Base-by-base conservation (phyloP, 257 asterid genomes). In the Coffea canephora region DNA sequence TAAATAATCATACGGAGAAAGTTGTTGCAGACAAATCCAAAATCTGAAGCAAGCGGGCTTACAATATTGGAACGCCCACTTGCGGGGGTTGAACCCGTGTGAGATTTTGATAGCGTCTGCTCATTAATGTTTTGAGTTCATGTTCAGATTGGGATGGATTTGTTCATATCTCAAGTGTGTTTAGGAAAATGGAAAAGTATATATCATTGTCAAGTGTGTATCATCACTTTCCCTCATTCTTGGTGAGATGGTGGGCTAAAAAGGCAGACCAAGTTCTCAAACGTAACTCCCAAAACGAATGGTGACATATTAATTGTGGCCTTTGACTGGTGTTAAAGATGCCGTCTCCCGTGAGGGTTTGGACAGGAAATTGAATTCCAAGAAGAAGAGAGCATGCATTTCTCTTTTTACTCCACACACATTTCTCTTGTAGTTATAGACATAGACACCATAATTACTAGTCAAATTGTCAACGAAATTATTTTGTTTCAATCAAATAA, bases 231-330 rank as follows among this genome's bases (percentile, higher is more conserved):
- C 57, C 70, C 69, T 1, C 43, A 5, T 75, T 4, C 52, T 59
- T 23, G 78, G 78, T 41, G 70, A 23, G 70, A 21, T 59, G 78
- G 69, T 75, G 65, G 70, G 78, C 70, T 59, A 39, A 23, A 14
- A 39, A 39, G 3, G 59, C 4, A 7, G 66, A 71, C 82, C 66
- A 61, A 16, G 45, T 61, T 59, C 65, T 23, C 23, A 70, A 25
- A 43, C 64, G 50, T 59, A 59, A 74, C 39, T 31, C 59, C 77
- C 73, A 45, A 59, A 77, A 6, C 27, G 68, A 23, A 23, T 31
- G 52, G 66, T 50, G 49, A 13, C 74, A 67, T 11, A 65, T 25
- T 25, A n/a, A 25, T 77, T 48, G 61, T 14, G 0, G 65, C 41
- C 4, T 7, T 48, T 50, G 69, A 68, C 69, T 12, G 1, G 15